A percentile compares a stretch with the other conserved stretches of the same genome.
These are phyloP conservation scores for Huntiella savannae DNA, from an alignment of 2,329 filamentous ascomycete genomes.

Conservation along the genomic window DNA sequence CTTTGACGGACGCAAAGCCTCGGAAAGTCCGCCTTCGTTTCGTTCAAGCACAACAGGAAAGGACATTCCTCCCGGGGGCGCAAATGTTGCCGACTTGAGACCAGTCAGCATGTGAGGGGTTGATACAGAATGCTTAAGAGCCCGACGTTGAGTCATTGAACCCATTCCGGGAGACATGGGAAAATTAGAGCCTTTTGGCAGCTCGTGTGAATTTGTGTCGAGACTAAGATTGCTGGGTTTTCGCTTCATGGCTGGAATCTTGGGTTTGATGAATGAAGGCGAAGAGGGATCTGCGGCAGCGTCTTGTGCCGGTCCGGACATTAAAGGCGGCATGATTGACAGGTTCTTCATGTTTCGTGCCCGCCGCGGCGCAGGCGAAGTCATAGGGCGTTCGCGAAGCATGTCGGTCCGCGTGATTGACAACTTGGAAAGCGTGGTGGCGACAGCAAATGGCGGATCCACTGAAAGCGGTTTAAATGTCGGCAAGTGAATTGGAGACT, in stretches of 20 bases:
- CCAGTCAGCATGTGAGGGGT: slow-evolving; percentile 47
- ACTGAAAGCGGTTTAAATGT: slow-evolving; percentile 51
- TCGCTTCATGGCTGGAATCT: slow-evolving; percentile 48
- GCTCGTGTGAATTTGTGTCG: slow-evolving; percentile 47
- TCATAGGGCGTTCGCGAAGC: slow-evolving; percentile 37
- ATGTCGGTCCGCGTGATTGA: slow-evolving; percentile 23
- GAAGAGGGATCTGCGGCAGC: slow-evolving; percentile 48
- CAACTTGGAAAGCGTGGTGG: slow-evolving; percentile 19
- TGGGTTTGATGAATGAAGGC: slow-evolving; percentile 63
- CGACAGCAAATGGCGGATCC: slow-evolving; percentile 32
- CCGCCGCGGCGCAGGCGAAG: slow-evolving; percentile 49
- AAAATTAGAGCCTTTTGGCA: slow-evolving; percentile 30
- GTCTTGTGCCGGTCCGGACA: slow-evolving; percentile 19
- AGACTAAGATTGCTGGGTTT: slow-evolving; percentile 64
- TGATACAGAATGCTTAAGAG: slow-evolving; percentile 48
- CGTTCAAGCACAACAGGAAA: slow-evolving; percentile 41
- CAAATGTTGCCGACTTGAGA: slow-evolving; percentile 39
- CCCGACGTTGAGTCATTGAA: slow-evolving; percentile 40
- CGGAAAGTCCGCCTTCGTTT: slow-evolving; percentile 40
- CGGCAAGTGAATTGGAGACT: slow-evolving; percentile 62
- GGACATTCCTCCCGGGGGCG: slow-evolving; percentile 42
- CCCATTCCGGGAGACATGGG: slow-evolving; percentile 35
- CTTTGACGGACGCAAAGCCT: slow-evolving; percentile 34
- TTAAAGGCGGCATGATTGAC: slow-evolving; percentile 50
- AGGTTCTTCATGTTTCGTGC: slow-evolving; percentile 71